Evolutionary conservation across 345 rosid species (phyloP).

Genomic region (Hirschfeldia incana): DNA sequence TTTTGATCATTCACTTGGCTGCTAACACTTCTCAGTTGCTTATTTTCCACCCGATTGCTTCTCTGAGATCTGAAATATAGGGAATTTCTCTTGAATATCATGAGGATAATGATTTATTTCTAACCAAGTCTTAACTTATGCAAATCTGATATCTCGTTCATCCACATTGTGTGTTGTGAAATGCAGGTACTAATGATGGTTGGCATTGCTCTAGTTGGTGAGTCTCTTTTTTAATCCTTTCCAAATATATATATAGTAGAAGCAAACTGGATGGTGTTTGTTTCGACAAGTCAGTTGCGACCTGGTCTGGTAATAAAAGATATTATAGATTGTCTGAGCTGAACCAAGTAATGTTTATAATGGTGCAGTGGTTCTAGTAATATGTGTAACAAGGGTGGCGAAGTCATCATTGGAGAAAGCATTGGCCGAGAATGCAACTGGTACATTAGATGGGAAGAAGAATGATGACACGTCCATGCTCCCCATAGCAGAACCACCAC

Average conservation of each 20-base stretch:
- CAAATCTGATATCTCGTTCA: slow-evolving; percentile 1
- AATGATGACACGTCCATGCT: slow-evolving; percentile 24
- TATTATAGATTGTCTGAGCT: not conserved
- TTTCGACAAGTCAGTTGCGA: not conserved
- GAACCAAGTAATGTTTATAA: not conserved
- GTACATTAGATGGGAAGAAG: slow-evolving; percentile 35
- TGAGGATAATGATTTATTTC: not conserved
- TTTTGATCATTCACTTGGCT: slow-evolving; percentile 2
- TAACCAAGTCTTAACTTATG: not conserved
- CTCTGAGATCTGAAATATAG: not conserved
- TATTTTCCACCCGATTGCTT: not conserved
- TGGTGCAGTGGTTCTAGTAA: slow-evolving; percentile 41
- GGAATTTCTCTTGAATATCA: not conserved
- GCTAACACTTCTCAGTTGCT: not conserved
- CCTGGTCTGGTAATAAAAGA: not conserved
- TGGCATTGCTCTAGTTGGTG: slow-evolving; percentile 45
- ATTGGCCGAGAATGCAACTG: slow-evolving; percentile 42
- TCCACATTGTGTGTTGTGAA: slow-evolving; percentile 9
- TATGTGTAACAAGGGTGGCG: slow-evolving; percentile 49
- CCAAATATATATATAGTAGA: not conserved
- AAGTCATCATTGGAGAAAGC: slow-evolving; percentile 50
- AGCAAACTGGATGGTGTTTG: not conserved
- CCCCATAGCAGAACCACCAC: slow-evolving; percentile 31
- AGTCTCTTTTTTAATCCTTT: slow-evolving; percentile 15
- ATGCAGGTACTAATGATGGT: slow-evolving; percentile 45